Evolutionary conservation across 306 rosid genomes (phyloP), one percentile per base, ranked within the genome.

Genomic region (Sesbania bispinosa): DNA sequence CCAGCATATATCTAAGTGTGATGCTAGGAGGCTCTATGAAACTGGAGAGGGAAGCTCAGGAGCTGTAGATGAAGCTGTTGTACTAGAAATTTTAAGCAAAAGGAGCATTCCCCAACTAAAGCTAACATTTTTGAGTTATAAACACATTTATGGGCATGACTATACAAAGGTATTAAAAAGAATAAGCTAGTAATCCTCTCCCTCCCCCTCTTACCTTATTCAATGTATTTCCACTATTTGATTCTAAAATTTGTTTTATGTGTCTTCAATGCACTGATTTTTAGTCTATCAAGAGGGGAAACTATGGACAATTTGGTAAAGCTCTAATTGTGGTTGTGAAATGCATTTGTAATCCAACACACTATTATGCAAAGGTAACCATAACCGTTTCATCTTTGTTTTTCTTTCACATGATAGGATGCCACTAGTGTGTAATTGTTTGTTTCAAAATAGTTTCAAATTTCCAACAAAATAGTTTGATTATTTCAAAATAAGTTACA

Each of bases 81-180:
- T 81, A 0, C 76, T 90, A n/a, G 96, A 90, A 73, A 80, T 85
- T 39, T 74, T 90, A 1, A 84, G 92, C 65, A 90, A 90, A 80
- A 81, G 96, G 46, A 90, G 93, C 83, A 84, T 88, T 81, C 86
- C 80, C 30, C 93, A 90, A 74, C 67, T 88, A 1, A 90, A 88
- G 81, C 82, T 82, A 15, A 88, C 93, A 13, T 77, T 88, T 80
- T 82, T 78, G 10, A 80, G 86, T 77, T 90, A 88, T 39, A 88
- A 84, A 63, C 92, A 75, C 84, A 90, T 90, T 39, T 90, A 88
- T 70, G 96, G 96, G 0, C 91, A 86, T 75, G 89, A 81, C 76
- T 90, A 82, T 54, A 79, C 83, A 30, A 73, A 86, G 93, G 96
- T 85, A 70, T 3, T 1, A 27, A 19, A 13, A 14, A 65, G 0